phyloP scores from a whole-genome alignment of 371 early-diverging fungal species.

The Lichtheimia ramosa region DNA sequence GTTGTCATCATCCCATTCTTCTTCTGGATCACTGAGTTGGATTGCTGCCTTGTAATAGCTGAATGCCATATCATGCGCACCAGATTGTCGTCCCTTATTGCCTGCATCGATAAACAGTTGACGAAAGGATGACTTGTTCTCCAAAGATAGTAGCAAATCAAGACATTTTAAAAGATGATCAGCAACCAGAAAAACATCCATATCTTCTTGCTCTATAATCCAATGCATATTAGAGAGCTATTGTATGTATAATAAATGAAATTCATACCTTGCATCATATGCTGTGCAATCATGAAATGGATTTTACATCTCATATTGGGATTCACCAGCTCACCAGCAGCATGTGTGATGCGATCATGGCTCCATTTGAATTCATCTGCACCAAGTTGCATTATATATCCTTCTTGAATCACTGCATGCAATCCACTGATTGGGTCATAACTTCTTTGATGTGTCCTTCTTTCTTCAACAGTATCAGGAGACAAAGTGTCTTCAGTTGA shows the following conservation, averaged over 20 bases:
- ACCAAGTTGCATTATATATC: constrained; percentile 39
- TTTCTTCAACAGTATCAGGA: too few relatives aligned
- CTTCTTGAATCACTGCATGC: constrained; percentile 48
- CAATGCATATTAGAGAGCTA: neutral
- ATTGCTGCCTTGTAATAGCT: constrained; percentile 35
- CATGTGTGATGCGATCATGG: constrained; percentile 48
- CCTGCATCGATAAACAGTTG: constrained; percentile 37
- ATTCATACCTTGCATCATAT: constrained; percentile 19
- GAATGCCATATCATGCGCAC: constrained; percentile 43
- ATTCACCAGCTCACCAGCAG: constrained; percentile 44
- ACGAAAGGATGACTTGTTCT: constrained; percentile 23
- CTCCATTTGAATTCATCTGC: constrained; percentile 47
- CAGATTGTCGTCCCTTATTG: constrained; percentile 34
- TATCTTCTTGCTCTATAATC: constrained; percentile 14
- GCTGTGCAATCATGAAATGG: constrained; percentile 38
- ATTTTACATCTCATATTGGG: constrained; percentile 31
- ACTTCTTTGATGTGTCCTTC: neutral
- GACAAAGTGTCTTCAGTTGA: too few relatives aligned
- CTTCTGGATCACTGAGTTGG: constrained; percentile 8
- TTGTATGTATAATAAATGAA: neutral
- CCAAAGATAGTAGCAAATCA: constrained; percentile 14
- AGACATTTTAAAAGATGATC: constrained; percentile 44
- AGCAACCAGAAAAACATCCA: constrained; percentile 30
- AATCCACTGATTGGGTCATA: constrained; percentile 41
- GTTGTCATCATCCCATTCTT: constrained; percentile 22